Conservation (phyloP, 2,329 filamentous ascomycete species). For the Neopestalotiopsis sp. region DNA sequence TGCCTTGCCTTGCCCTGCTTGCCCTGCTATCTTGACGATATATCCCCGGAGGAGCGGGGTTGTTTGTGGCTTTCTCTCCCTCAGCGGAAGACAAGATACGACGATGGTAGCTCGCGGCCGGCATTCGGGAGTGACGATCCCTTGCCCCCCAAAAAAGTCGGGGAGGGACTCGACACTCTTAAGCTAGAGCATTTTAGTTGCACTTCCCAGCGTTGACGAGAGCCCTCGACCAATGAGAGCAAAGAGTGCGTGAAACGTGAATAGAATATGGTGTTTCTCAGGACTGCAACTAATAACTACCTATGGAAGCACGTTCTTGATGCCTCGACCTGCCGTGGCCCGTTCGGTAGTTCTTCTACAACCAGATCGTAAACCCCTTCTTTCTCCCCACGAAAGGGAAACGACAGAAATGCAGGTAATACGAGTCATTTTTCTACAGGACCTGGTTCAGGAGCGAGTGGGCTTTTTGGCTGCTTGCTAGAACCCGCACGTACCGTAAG, state of each 20-base stretch:
- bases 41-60: neutral
- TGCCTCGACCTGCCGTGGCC: neutral
- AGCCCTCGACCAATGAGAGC: constrained; percentile 14
- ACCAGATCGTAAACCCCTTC: neutral
- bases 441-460: neutral
- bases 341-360: neutral
- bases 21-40: neutral
- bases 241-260: constrained; percentile 6
- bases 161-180: neutral
- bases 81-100: neutral
- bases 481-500: neutral
- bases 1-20: too few relatives aligned
- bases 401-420: neutral
- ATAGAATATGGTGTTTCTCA: neutral
- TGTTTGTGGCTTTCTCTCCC: neutral
- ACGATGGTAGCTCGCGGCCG: neutral
- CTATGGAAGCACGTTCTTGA: neutral
- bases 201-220: neutral
- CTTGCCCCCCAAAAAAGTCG: constrained; percentile 1
- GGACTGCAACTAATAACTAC: neutral
- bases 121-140: neutral
- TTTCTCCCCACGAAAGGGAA: neutral
- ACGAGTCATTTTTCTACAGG: constrained; percentile 10
- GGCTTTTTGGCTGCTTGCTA: neutral
- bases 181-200: neutral